Evolutionary conservation across 2,329 filamentous ascomycete species (phyloP).

Genomic region (Xylaria multiplex): DNA sequence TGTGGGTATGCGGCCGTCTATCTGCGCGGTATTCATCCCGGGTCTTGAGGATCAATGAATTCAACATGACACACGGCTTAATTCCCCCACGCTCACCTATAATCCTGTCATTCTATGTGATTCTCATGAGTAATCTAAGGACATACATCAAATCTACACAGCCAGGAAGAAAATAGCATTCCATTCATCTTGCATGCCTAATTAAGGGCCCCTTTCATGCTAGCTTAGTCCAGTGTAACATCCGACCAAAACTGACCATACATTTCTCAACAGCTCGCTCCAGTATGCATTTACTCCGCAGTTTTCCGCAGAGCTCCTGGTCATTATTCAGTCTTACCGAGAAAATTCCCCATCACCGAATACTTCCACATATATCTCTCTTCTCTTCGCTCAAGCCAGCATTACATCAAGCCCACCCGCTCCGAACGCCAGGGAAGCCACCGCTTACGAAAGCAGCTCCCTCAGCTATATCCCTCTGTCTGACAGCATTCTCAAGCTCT

Average conservation of each 20-base stretch:
- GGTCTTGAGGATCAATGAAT: slow-evolving; percentile 11
- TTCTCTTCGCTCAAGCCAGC: not conserved
- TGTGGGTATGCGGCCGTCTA: slow-evolving; percentile 17
- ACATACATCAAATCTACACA: not conserved
- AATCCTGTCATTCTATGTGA: slow-evolving; percentile 13
- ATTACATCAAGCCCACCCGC: slow-evolving; percentile 17
- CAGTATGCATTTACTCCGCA: not conserved
- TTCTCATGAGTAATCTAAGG: not conserved
- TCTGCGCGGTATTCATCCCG: slow-evolving; percentile 28
- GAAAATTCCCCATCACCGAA: slow-evolving; percentile 1
- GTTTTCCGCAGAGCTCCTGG: not conserved
- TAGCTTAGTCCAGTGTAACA: not conserved
- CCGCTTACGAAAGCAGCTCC: slow-evolving; percentile 33
- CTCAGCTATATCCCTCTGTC: slow-evolving; percentile 31
- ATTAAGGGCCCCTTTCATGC: not conserved
- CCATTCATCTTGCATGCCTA: not conserved
- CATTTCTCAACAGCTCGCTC: slow-evolving; percentile 1
- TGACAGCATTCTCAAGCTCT: slow-evolving; percentile 44
- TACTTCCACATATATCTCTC: not conserved
- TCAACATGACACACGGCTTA: slow-evolving; percentile 11
- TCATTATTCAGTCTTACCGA: not conserved
- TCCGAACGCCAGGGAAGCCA: slow-evolving; percentile 38
- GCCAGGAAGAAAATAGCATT: not conserved
- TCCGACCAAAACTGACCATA: not conserved
- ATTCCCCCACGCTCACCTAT: not conserved